Base-by-base conservation (phyloP, 441 rosid species). In the California macrophylla region DNA sequence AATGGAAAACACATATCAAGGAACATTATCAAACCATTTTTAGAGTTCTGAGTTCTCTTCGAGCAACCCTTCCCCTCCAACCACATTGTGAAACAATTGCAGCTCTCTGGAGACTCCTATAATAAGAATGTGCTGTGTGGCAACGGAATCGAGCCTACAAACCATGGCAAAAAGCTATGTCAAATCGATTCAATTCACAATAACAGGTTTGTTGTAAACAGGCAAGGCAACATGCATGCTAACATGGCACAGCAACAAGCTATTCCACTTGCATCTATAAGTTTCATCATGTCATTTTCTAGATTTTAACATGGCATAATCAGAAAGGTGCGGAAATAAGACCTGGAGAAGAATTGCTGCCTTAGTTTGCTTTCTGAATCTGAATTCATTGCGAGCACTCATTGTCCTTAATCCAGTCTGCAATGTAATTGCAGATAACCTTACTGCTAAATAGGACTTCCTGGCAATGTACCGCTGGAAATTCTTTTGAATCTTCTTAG, bases 361-460 rank as follows among this genome's bases (percentile, higher is more conserved):
- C 87, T 88, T 93, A 47, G 97, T 96, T 85, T 85, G 97, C 86
- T 84, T 89, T 86, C 96, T 84, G 81, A 86, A 88, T 82, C 97
- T 86, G 79, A 89, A 96, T 71, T 89, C 99, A 84, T 88, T 83
- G 71, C 94, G 94, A 80, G 98, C 97, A 76, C 84, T 85, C 99
- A 96, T 93, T 61, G 96, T 89, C 80, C 97, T 89, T 74, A 93
- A 84, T 63, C 97, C 93, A 40, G 97, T 87, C 87, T 96, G 99
- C 81, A 93, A 77, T 63, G 81, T 77, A 60, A 91, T 79, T 30
- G 94, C 90, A 74, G 94, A 89, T 62, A 71, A 80, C 76, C 85
- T 82, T 28, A 77, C 74, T 54, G 83, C 67, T 67, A 81, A 45
- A 77, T 91, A 96, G 71, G 94, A 83, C 72, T 82, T 85, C 73